Base-by-base conservation (phyloP, 306 rosid genomes). In the Inga laurina region DNA sequence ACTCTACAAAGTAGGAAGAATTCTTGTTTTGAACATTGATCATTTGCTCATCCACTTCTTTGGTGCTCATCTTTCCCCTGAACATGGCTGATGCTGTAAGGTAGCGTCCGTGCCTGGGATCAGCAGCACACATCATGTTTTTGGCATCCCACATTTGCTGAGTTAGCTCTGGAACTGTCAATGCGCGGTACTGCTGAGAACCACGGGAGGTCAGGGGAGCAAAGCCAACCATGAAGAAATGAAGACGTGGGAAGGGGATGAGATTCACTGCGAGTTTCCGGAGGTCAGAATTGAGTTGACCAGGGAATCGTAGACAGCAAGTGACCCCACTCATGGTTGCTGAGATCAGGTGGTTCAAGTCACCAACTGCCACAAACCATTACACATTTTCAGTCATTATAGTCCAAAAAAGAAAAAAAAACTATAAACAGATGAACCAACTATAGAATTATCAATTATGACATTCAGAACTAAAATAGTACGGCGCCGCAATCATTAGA, bases 311-410 rank as follows among this genome's bases (percentile, higher is more conserved):
- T 75, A 89, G 89, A 78, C 92, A 87, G 86, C 92, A 89, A 51
- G 92, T 89, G 61, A 89, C 92, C 11, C 92, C 92, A 85, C 92
- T 89, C 92, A 89, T 89, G 78, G 92, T 89, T 13, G 92, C 92
- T 9, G 92, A 89, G 86, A 89, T 89, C 81, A 89, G 71, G 79
- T 87, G 92, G 85, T 89, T 89, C 85, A 89, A 82, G 81, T 89
- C 92, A 57, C 92, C 92, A 83, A 89, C 92, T 89, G 89, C 83
- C 85, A 81, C 79, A 68, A 62, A 65, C 66, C 52, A 76, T 51
- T 15, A 52, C 70, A 37, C 69, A 82, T 15, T 37, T 32, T 79
- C 32, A 82, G 72, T 24, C 32, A 74, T 75, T 12, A 59, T 43
- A 32, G 30, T 22, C 54, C 72, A 35, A 67, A 35, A 7, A 46